These are phyloP conservation scores for Phellinidium pouzarii DNA, from an alignment of 1,284 basidiomycete species.

Conservation along the genomic window DNA sequence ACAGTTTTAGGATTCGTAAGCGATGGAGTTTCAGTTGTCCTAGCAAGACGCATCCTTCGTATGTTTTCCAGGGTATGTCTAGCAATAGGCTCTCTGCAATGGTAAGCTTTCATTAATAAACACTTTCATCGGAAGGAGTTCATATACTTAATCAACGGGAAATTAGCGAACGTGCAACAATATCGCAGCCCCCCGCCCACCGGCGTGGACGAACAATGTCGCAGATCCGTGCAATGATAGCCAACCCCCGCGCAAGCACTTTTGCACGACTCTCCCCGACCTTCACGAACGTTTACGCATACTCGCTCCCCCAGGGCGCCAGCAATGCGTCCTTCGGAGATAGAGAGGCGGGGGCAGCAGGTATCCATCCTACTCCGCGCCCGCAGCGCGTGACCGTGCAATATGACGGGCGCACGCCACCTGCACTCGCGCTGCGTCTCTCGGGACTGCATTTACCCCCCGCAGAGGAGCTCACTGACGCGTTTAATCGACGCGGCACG, in stretches of 20 bases:
- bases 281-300: slow-evolving; percentile 30
- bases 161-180: not conserved
- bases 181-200: slow-evolving; percentile 1
- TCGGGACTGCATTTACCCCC: slow-evolving; percentile 45
- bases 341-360: slow-evolving; percentile 5
- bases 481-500: slow-evolving; percentile 23
- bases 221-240: slow-evolving; percentile 38
- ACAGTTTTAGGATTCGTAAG: slow-evolving; percentile 55
- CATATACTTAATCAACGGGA: not conserved
- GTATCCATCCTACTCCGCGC: slow-evolving; percentile 3
- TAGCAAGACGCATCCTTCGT: slow-evolving; percentile 53
- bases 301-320: slow-evolving; percentile 22
- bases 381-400: slow-evolving; percentile 50
- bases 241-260: slow-evolving; percentile 47
- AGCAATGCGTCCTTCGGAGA: not conserved
- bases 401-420: slow-evolving; percentile 41
- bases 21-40: slow-evolving; percentile 41
- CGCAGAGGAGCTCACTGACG: slow-evolving; percentile 30
- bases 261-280: slow-evolving; percentile 46
- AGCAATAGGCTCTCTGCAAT: slow-evolving; percentile 55
- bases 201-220: slow-evolving; percentile 10
- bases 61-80: slow-evolving; percentile 46
- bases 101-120: slow-evolving; percentile 32
- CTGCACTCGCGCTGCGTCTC: slow-evolving; percentile 55
- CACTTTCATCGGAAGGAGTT: slow-evolving; percentile 6